Base-by-base conservation (phyloP, 768 basidiomycete genomes). In the Mycena rosella region DNA sequence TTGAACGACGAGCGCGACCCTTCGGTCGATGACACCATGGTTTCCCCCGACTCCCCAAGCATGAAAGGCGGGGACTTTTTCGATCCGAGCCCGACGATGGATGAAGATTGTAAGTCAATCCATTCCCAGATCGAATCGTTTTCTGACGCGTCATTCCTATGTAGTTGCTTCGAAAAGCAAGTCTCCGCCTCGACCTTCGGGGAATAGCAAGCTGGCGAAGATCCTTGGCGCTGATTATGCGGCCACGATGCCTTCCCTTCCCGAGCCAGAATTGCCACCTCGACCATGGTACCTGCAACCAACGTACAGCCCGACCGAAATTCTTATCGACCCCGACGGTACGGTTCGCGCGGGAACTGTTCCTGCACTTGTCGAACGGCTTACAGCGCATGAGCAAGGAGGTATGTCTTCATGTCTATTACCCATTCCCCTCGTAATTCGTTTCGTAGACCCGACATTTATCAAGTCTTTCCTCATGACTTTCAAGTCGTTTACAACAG, bases 381-480 rank as follows among this genome's bases (percentile, higher is more conserved):
- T 99, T 56, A 98, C 98, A 3, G 90, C 93, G 18, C 97, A 99
- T 74, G 95, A 96, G 69, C 88, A 91, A 73, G 89, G 89, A 60
- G 94, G 96, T 95, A 71, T 74, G 90, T 76, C 14, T 10, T 13
- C 52, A 53, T 53, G 15, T 7, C 34, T 13, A 10, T 32, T 53
- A n/a, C n/a, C n/a, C n/a, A n/a, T n/a, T n/a, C n/a, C n/a, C n/a
- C n/a, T 4, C 22, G 29, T 17, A 53, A 9, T 36, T 18, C 34
- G 22, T 61, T 58, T 64, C 72, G 42, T 56, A 92, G 93, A 98
- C 78, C 86, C 90, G 0, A 87, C 87, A 9, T 97, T 92, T 80
- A 93, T 86, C 77, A 91, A 91, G 76, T 91, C 96, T 0, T 99
- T 99, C 86, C 80, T 99, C 70, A 91, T 98, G 88, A 98, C 97